Evolutionary conservation across 352 stramenopile genomes (phyloP), one percentile per base, ranked within the genome.

Genomic region (Bremia lactucae): DNA sequence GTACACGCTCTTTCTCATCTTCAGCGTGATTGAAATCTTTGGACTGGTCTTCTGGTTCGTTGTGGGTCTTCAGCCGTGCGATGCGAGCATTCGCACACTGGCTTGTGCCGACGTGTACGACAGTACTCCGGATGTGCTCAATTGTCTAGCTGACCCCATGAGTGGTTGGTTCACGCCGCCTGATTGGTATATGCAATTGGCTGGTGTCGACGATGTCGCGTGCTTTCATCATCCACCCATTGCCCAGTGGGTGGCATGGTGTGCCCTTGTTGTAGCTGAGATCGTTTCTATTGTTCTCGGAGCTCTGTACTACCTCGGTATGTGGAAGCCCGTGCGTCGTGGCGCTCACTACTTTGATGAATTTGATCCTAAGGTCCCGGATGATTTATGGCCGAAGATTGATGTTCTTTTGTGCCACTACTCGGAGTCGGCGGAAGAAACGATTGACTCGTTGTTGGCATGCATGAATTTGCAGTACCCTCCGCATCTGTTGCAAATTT

Each of bases 391-490:
- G 79, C 77, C 80, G 2, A 90, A 79, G 55, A 77, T 92, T 36
- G 82, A 92, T 40, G 57, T 94, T 7, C 46, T 94, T 15, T 51
- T 94, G 21, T 83, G 63, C 37, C 81, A 85, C 51, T 90, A 87
- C 60, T 77, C 74, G 0, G 82, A 94, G 56, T 79, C 82, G 0
- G 72, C 78, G 0, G 79, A 94, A 31, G 79, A 92, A 45, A 86
- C 72, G 1, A 88, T 90, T 31, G 77, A 87, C 43, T 91, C 82
- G 42, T 49, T 92, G 6, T 83, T 84, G 67, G 72, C 75, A n/a
- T 88, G 73, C 57, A 86, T 90, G 66, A 88, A 83, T 56, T 39
- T 94, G 23, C 73, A 94, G 52, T 94, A 94, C 61, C 82, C 82
- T 14, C 78, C 77, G 0, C 79, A 94, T 47, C 53, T 92, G 15